Percentiles rank a stretch among this genome's conserved stretches.
phyloP scores from a whole-genome alignment of 1,139 yeast species.

The Citeromyces siamensis region DNA sequence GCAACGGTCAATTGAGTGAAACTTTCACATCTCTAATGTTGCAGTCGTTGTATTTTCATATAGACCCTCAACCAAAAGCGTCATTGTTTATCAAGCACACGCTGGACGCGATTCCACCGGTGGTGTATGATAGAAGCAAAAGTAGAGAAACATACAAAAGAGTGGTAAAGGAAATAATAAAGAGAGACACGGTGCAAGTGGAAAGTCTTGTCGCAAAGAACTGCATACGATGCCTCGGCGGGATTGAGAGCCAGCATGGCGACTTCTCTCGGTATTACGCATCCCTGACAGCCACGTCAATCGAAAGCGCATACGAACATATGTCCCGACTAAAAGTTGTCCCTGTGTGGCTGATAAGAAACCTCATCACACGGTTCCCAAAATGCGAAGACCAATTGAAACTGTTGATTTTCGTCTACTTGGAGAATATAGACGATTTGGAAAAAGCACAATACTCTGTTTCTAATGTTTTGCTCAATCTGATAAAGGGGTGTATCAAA shows the following conservation, averaged over 20 bases:
- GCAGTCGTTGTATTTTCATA: neutral
- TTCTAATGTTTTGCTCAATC: neutral
- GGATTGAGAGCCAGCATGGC: neutral
- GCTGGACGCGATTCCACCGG: neutral
- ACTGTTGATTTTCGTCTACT: neutral
- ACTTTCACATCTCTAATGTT: neutral
- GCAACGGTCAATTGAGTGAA: neutral
- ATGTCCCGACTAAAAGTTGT: neutral
- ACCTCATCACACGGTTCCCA: neutral
- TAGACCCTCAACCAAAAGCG: constrained; percentile 1
- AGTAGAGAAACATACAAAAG: neutral
- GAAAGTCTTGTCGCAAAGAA: neutral
- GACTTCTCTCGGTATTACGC: neutral
- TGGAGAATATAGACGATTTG: neutral
- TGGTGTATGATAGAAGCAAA: neutral
- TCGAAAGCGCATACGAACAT: neutral
- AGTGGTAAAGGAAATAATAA: neutral
- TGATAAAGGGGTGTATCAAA: neutral
- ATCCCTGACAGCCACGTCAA: neutral
- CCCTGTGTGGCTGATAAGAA: neutral
- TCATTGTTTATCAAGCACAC: neutral
- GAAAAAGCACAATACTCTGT: neutral
- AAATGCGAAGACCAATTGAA: neutral
- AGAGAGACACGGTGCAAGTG: neutral
- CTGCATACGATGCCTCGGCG: neutral